Conservation (phyloP, 345 rosid species). For the Stellera chamaejasme region DNA sequence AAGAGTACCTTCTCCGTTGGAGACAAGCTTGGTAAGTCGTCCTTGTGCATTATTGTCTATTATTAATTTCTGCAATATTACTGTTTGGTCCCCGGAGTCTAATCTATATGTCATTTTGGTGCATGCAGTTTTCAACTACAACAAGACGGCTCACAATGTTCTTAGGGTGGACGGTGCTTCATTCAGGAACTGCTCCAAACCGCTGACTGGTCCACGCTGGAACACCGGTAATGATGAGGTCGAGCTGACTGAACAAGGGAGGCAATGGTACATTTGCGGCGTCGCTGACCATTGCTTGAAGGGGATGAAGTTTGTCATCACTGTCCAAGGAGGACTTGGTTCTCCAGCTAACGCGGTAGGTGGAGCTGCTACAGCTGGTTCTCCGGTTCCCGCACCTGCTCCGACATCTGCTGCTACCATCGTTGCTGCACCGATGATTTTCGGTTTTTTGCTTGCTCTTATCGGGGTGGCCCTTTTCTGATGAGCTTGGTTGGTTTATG, state of each 20-base stretch:
- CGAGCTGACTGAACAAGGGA: slow-evolving; percentile 14
- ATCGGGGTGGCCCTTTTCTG: slow-evolving; percentile 11
- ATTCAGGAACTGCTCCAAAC: slow-evolving; percentile 16
- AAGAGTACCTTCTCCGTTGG: slow-evolving; percentile 25
- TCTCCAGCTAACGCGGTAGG: too few relatives aligned
- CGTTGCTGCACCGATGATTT: background rate
- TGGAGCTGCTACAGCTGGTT: too few relatives aligned
- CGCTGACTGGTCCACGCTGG: background rate
- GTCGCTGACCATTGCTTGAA: slow-evolving; percentile 15
- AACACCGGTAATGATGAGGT: slow-evolving; percentile 22
- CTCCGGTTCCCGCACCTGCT: background rate
- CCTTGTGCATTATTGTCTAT: background rate
- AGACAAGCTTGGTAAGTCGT: slow-evolving; percentile 26
- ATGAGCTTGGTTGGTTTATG: background rate
- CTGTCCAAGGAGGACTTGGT: slow-evolving; percentile 12
- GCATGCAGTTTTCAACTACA: slow-evolving; percentile 28
- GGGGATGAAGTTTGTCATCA: slow-evolving; percentile 22
- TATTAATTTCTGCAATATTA: background rate
- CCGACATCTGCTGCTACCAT: slow-evolving; percentile 7
- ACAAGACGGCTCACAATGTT: slow-evolving; percentile 20
- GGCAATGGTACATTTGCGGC: slow-evolving; percentile 32
- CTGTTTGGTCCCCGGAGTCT: too few relatives aligned
- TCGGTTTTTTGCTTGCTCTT: slow-evolving; percentile 8
- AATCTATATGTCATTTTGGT: background rate
- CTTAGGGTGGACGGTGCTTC: slow-evolving; percentile 16